Evolutionary conservation across 2,329 filamentous ascomycete genomes (phyloP), one percentile per base, ranked within the genome.

Genomic region (Fusarium burgessii): DNA sequence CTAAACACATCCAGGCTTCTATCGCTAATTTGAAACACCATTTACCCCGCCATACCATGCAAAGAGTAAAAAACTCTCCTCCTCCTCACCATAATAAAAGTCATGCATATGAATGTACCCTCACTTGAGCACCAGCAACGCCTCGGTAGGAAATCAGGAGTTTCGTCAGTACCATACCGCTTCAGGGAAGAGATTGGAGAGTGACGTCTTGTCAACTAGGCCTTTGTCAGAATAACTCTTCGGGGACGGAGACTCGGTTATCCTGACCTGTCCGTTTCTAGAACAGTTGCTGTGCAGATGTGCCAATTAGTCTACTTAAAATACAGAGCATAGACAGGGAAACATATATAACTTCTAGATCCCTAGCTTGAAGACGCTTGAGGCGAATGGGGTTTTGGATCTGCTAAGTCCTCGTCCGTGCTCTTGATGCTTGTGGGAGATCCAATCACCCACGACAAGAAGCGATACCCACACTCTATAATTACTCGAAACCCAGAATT

Each of bases 211-310:
- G 20, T 57, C 56, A 41, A 35, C 29, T 29, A 29, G 29, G 27
- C 14, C 17, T 41, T 45, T 15, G 38, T 35, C 25, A 33, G 20
- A 27, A 25, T 27, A 15, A 7, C 17, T 11, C 36, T 36, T 33
- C 71, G 60, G 51, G 18, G 54, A 54, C 61, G 66, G 73, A 61
- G 42, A 64, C 32, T 59, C 57, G 69, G 51, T 57, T 49, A 43
- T 62, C 70, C 47, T 64, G 43, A 27, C 15, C 35, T 27, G 61
- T 52, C 73, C 63, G 68, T 58, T 40, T 45, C 33, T 33, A 47
- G 54, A 42, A 20, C 32, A 46, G 25, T 45, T 64, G 23, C 47
- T 57, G 17, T 51, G 41, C 40, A 45, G 40, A 58, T 52, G 25
- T 60, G 38, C 43, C 20, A 46, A 51, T 43, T 64, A 45, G 36